Base-by-base conservation (phyloP, 768 basidiomycete genomes). In the Boletus sp. region DNA sequence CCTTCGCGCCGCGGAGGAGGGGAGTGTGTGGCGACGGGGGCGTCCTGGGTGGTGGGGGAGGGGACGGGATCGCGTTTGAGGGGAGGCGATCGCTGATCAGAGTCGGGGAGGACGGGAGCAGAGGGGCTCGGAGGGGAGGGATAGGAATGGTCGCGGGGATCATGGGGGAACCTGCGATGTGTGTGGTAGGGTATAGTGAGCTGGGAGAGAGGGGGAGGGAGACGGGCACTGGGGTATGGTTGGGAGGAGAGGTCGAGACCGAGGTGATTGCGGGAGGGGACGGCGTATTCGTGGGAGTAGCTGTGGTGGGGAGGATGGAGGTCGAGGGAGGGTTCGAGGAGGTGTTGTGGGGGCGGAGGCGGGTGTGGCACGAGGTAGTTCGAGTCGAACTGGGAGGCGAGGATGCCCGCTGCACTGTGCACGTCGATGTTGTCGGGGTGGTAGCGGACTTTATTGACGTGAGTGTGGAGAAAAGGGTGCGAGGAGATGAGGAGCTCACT, bases 401-500 rank as follows among this genome's bases (percentile, higher is more conserved):
- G 78, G 50, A 79, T 78, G 66, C 72, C 73, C 45, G 78, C 73
- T 57, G 80, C 75, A 69, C 70, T 77, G 65, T 81, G 79, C 54
- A 78, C 73, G 71, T 79, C 77, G 73, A 69, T 62, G 50, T 73
- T 65, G 71, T 74, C 76, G 35, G 64, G 58, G 32, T 79, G 79
- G 77, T 80, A 88, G 77, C 86, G 88, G 84, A 83, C 88, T 89
- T 87, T 82, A 77, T 85, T 80, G 74, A 67, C 65, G 67, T 73
- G 75, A 77, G 69, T 61, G 63, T 61, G 66, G 65, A 72, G 73
- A 69, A 77, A 76, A 67, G 77, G 75, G 64, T 76, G 75, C 75
- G 84, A 80, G 75, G 71, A 75, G 78, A 76, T 54, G 61, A 24
- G 24, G 24, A 32, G 59, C 65, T 55, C 62, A 78, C 71, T 54